Base-by-base conservation (phyloP, 345 rosid species). In the Murraya paniculata region DNA sequence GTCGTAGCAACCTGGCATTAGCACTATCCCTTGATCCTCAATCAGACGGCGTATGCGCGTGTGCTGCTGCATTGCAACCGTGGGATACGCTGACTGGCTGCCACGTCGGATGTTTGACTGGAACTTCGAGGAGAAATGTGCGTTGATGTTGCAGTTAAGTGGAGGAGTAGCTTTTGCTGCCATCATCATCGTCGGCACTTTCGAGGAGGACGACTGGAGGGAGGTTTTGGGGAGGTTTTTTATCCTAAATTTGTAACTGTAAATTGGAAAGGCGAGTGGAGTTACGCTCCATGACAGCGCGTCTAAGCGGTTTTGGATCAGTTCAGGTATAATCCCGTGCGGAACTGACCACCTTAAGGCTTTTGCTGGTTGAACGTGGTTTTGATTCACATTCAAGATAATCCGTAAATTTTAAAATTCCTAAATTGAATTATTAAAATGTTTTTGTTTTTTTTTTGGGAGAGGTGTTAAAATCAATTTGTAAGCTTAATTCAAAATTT, bases 1-100 rank as follows among this genome's bases (percentile, higher is more conserved):
- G 74, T 90, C 93, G 81, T 85, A 88, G 76, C 88, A 85, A 4
- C 93, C 88, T 1, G 89, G 91, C 81, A 88, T 65, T 53, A 88
- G 81, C 21, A 86, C 84, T 0, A 79, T 76, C 27, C 88, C 93
- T 73, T 88, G 81, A 31, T 87, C 80, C 86, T 90, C 85, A 45
- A 90, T 87, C 50, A 85, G 79, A 76, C 86, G 85, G 75, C 84
- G 87, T 6, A 90, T 74, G 38, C 90, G 85, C 60, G 89, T 79
- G 68, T 39, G 45, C 45, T 39, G 11, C 11, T 77, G 84, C 90
- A 81, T 89, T 76, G 80, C 81, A 82, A 83, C 86, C 69, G 82
- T 81, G 7, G 77, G 86, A 77, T 79, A 13, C 48, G 67, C 36
- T 1, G 82, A 73, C 25, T 68, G 45, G 35, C 35, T 69, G 30